Base-by-base conservation (phyloP, 2,329 filamentous ascomycete genomes). In the Pseudopithomyces chartarum region DNA sequence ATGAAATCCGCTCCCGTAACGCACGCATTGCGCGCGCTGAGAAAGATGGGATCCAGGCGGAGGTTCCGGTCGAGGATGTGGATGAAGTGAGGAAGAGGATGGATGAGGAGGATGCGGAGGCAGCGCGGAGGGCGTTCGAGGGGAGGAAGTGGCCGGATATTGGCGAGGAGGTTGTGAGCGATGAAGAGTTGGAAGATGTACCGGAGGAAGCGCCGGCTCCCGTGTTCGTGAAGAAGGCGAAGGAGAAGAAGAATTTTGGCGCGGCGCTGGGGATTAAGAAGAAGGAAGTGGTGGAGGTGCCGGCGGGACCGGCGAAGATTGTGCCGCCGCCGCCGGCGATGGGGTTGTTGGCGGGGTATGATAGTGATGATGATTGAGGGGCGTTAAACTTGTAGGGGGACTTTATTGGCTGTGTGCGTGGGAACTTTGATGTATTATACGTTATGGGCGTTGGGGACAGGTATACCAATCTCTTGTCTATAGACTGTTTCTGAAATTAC, bases 1-100 rank as follows among this genome's bases (percentile, higher is more conserved):
- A 99, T 75, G 93, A 97, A 78, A 97, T 99, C 55, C 84, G 94
- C 54, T 94, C 91, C 51, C 82, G 94, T 62, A 99, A 99, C 78
- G 95, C 95, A 7, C 83, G 92, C 61, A 87, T 95, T 48, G 91
- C 96, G 75, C 84, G 90, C 62, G 89, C 88, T 8, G 85, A 87
- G 54, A 86, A 87, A 68, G 80, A 86, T 3, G 86, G 88, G 55
- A 66, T 86, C 19, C 78, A 81, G 26, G 83, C 85, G 6, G 80
- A 82, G 3, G 80, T 86, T 1, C 79, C 58, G 11, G 55, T 82
- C 45, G 87, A 89, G 48, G 82, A 85, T 45, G 71, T 68, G 20
- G 82, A 83, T 47, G 79, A 82, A 54, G 87, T 89, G 68, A 81
- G 82, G 60, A 83, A 85, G 69, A 79, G 84, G 60, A 85, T 90